Evolutionary conservation across 306 rosid species (phyloP).

Genomic region (Lithocarpus polystachyus): DNA sequence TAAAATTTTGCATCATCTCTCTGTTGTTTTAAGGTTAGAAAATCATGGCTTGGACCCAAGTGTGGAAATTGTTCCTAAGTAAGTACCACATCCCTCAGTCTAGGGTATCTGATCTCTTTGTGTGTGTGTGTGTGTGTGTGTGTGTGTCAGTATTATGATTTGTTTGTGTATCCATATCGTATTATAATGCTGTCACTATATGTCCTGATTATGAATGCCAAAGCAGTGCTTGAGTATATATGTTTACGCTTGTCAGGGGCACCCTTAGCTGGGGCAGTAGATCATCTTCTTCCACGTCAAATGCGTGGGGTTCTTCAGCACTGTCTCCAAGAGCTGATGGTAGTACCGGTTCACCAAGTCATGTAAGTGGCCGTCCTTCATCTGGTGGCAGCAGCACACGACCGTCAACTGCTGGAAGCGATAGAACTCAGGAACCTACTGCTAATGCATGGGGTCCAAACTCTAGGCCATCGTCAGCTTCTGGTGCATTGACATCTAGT

Average conservation of each 20-base stretch:
- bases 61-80: conserved; percentile 99
- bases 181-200: background rate
- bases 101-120: background rate
- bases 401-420: conserved; percentile 94
- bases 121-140: background rate
- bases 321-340: conserved; percentile 82
- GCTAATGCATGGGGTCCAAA: conserved; percentile 68
- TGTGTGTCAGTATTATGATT: background rate
- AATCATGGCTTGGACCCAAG: conserved; percentile 85
- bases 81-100: conserved; percentile 33
- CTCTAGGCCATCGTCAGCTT: conserved; percentile 96
- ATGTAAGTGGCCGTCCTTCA: conserved; percentile 78
- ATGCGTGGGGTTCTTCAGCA: conserved; percentile 88
- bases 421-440: conserved; percentile 63
- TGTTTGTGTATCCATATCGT: conserved; percentile 3
- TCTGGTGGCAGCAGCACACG: conserved; percentile 93
- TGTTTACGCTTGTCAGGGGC: conserved; percentile 53
- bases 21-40: conserved; percentile 75
- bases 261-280: conserved; percentile 92
- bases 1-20: conserved; percentile 17
- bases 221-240: conserved; percentile 2
- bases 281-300: conserved; percentile 73
- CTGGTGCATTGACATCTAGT: conserved; percentile 70
- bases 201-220: background rate
- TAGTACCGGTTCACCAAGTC: conserved; percentile 72